These are phyloP conservation scores for Pythium rhizo-oryzae DNA, from an alignment of 352 stramenopile species.

Conservation along the genomic window DNA sequence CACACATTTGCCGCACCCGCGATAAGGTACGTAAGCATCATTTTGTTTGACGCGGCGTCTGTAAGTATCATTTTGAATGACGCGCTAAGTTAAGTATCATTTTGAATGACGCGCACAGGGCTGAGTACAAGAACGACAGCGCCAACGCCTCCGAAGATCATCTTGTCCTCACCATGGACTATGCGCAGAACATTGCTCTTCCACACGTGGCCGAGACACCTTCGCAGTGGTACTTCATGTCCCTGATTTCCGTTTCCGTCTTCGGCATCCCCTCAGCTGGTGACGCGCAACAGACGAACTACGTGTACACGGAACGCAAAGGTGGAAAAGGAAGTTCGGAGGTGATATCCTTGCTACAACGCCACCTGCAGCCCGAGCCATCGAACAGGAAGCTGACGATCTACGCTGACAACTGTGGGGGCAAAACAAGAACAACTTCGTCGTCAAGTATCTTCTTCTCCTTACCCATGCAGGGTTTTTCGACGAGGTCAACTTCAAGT, in stretches of 20 bases:
- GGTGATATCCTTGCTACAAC: constrained; percentile 18
- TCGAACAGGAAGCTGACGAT: not conserved
- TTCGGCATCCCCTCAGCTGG: constrained; percentile 4
- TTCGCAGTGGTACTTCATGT: constrained; percentile 20
- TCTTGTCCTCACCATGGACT: constrained; percentile 22
- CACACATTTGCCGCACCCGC: not conserved
- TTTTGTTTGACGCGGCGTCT: constrained; percentile 3
- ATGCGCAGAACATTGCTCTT: constrained; percentile 4
- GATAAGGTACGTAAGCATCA: constrained; percentile 20
- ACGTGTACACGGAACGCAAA: constrained; percentile 10
- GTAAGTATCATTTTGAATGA: constrained; percentile 18
- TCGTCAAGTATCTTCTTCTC: constrained; percentile 12
- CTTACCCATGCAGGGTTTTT: constrained; percentile 6
- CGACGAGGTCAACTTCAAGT: constrained; percentile 1
- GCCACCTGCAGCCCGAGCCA: not conserved
- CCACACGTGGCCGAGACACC: constrained; percentile 10
- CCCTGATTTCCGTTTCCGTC: constrained; percentile 7
- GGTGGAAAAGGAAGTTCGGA: constrained; percentile 10
- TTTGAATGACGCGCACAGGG: not conserved
- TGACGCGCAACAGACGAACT: not conserved
- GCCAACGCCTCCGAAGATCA: constrained; percentile 1
- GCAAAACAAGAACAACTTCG: constrained; percentile 24
- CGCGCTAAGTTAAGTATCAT: not conserved
- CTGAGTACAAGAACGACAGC: constrained; percentile 11
- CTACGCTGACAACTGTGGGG: constrained; percentile 22